Base-by-base conservation (phyloP, 2,329 filamentous ascomycete genomes). In the Colletotrichum sp. region DNA sequence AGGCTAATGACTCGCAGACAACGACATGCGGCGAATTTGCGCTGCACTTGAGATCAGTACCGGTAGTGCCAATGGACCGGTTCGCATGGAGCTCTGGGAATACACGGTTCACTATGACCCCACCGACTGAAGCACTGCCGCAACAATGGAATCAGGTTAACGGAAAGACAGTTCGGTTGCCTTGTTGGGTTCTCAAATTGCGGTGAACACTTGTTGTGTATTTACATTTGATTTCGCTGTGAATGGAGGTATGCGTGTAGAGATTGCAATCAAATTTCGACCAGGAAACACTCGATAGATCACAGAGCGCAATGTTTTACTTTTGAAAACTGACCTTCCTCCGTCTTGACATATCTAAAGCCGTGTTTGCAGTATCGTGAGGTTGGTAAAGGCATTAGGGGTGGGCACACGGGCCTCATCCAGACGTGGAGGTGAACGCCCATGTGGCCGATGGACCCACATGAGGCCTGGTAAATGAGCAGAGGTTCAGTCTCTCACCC, bases 81-180 rank as follows among this genome's bases (percentile, higher is more conserved):
- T 48, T 5, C 43, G 43, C 1, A 21, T 48, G 43, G 43, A 48
- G 0, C 43, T 48, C 43, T 48, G 43, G 43, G 2, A 4, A 0
- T 48, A 21, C 43, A 21, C 9, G 2, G 43, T 48, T 48, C 43
- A 48, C 10, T 48, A 48, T 7, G 43, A 48, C 0, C 1, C 39
- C 39, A n/a, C 18, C 39, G 39, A 48, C 39, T 48, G 6, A 48
- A 48, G 34, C 30, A 32, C 30, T 32, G 30, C 10, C 30, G 30
- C 10, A 32, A 2, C 30, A 32, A 12, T 2, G 30, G 30, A 12
- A 6, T 2, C 30, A 12, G 10, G 30, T 32, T 12, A 6, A 12
- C 4, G 1, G 1, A 0, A 32, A 18, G 16, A 7, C 36, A 5
- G 16, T 18, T 9, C 2, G 16, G 7, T 9, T 5, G 1, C 36